A percentile compares a stretch with the other conserved stretches of the same genome.
Evolutionary conservation across 202 grass and related monocot species (phyloP).

Genomic region (Schoenoplectus tabernaemontani): DNA sequence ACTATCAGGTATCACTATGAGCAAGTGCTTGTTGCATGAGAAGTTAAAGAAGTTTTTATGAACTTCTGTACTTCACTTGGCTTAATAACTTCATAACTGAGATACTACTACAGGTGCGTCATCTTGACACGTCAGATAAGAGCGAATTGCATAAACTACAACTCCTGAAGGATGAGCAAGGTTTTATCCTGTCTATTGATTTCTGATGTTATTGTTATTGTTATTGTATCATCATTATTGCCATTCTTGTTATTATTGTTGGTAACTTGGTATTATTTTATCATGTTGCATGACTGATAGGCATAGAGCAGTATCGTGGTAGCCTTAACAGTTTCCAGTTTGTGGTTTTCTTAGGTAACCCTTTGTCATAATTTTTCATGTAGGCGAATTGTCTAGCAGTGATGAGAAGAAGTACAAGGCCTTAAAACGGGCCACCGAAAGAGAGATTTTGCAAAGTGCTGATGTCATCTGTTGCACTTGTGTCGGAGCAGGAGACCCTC

Average conservation of each 20-base stretch:
- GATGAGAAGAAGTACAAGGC: constrained; percentile 99
- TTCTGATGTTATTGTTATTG: not conserved
- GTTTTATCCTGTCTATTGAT: constrained; percentile 25
- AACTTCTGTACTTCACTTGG: not conserved
- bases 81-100: constrained; percentile 10
- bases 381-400: constrained; percentile 92
- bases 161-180: constrained; percentile 95
- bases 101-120: constrained; percentile 47
- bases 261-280: not conserved
- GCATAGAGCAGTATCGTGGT: not conserved
- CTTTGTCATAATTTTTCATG: not conserved
- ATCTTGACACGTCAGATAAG: constrained; percentile 98
- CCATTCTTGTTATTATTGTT: not conserved
- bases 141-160: constrained; percentile 96
- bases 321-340: not conserved
- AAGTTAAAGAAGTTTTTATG: not conserved
- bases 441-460: constrained; percentile 97
- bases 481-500: constrained; percentile 97
- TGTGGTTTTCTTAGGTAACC: not conserved
- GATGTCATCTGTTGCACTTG: constrained; percentile 99
- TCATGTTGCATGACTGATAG: not conserved
- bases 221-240: not conserved
- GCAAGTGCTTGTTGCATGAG: not conserved
- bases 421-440: constrained; percentile 93
- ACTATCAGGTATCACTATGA: constrained; percentile 71